Evolutionary conservation across 805 yeast genomes (phyloP).

Genomic region (Blastobotrys terrestris): DNA sequence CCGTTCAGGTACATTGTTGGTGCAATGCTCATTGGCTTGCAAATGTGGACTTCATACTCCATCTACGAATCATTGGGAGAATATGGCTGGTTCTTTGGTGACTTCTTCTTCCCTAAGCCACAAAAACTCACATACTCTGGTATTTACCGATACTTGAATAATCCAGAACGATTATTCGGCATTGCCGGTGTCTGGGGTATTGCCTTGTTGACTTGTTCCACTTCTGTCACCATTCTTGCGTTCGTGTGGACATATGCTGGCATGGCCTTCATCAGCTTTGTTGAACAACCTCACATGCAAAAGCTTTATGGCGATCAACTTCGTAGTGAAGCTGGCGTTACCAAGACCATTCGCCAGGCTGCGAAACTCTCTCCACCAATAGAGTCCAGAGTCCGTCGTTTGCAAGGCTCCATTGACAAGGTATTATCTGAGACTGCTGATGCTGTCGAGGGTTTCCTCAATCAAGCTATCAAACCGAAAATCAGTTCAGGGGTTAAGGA

Average conservation of each 20-base stretch:
- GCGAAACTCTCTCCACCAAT: slow-evolving; percentile 25
- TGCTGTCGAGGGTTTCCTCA: slow-evolving; percentile 41
- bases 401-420: slow-evolving; percentile 35
- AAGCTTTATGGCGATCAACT: slow-evolving; percentile 62
- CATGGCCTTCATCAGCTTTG: slow-evolving; percentile 60
- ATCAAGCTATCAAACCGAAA: slow-evolving; percentile 25
- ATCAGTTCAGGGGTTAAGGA: slow-evolving; percentile 27
- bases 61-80: slow-evolving; percentile 68
- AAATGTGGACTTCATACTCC: slow-evolving; percentile 62
- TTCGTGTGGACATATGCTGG: slow-evolving; percentile 62
- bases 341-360: slow-evolving; percentile 32
- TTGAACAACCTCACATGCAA: slow-evolving; percentile 73
- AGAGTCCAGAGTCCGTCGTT: slow-evolving; percentile 20
- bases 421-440: slow-evolving; percentile 35
- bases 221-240: slow-evolving; percentile 44
- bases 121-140: slow-evolving; percentile 66
- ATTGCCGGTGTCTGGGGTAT: slow-evolving; percentile 75
- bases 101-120: slow-evolving; percentile 58
- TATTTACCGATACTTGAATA: slow-evolving; percentile 72
- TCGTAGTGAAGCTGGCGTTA: slow-evolving; percentile 46
- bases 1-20: slow-evolving; percentile 56
- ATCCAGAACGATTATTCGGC: slow-evolving; percentile 76
- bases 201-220: slow-evolving; percentile 49
- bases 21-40: slow-evolving; percentile 47
- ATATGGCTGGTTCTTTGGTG: slow-evolving; percentile 90